Evolutionary conservation across 192 early-diverging fungal genomes (phyloP), one percentile per base, ranked within the genome.

Genomic region (Helicostylum pulchrum): DNA sequence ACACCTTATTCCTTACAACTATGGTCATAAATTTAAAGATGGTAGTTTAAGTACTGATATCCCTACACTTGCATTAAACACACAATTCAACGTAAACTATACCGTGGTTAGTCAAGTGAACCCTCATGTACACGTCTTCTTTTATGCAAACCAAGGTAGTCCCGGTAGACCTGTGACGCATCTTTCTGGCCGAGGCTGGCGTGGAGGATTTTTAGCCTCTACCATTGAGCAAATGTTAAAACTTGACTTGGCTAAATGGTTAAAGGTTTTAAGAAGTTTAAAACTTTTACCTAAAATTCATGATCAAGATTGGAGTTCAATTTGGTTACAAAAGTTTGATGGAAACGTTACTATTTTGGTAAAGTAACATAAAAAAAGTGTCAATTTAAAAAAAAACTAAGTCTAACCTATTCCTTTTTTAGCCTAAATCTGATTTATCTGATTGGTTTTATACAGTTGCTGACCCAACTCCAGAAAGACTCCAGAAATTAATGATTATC

Each of bases 301-400:
- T 62, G 80, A 82, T 50, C 90, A 89, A 52, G 91, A 95, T 74
- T 85, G 92, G 81, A 88, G 89, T 26, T 83, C 80, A 54, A 74
- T 98, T 4, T 95, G 88, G 84, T 75, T 94, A 61, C 96, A 98
- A 70, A 87, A 85, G 65, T 95, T 96, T 78, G 89, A 94, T 56
- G 96, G 94, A n/a, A 82, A 85, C 57, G 82, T 93, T 17, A 98
- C 93, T 0, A 89, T 98, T 47, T 68, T 93, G 54, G 78, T 80
- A 77, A 73, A 26, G 26, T 26, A 26, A 26, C 26, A 26, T 26
- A 26, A 26, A 26, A 26, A 2, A 26, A 26, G 2, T 26, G 26
- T 26, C 26, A 26, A 26, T 26, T 26, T n/a, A n/a, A n/a, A n/a
- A 14, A 11, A 34, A 46, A 23, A 39, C 17, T 36, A 17, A n/a